A percentile compares a stretch with the other conserved stretches of the same genome.
Evolutionary conservation across 768 basidiomycete species (phyloP).

Genomic region (Hortiboletus flavorubellus): DNA sequence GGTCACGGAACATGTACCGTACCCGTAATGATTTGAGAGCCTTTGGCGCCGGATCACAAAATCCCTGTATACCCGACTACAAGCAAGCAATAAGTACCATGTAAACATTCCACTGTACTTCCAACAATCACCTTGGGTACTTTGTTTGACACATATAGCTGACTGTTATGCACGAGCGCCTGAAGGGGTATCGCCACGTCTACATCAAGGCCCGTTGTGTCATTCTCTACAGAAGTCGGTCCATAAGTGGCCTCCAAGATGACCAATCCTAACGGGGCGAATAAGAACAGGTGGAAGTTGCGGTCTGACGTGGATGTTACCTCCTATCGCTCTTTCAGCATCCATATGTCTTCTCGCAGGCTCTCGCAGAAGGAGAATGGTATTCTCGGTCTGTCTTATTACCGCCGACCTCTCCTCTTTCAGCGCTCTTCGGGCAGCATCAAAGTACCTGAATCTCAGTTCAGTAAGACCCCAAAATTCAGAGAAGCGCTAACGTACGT

Average conservation of each 20-base stretch:
- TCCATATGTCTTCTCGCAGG: constrained; percentile 61
- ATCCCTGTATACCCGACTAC: constrained; percentile 77
- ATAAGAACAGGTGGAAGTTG: constrained; percentile 13
- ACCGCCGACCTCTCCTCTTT: constrained; percentile 63
- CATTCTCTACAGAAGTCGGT: constrained; percentile 46
- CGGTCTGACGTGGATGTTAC: constrained; percentile 36
- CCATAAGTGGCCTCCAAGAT: constrained; percentile 76
- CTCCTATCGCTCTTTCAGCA: constrained; percentile 63
- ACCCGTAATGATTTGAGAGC: constrained; percentile 65
- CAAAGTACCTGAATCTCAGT: constrained; percentile 53
- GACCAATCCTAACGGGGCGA: constrained; percentile 55
- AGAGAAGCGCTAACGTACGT: constrained; percentile 38
- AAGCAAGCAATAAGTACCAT: constrained; percentile 5
- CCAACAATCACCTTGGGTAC: constrained; percentile 58
- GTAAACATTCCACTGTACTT: background rate
- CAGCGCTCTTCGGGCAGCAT: constrained; percentile 56
- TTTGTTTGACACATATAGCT: constrained; percentile 73
- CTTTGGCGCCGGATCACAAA: constrained; percentile 82
- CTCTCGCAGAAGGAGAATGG: constrained; percentile 60
- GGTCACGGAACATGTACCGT: constrained; percentile 73
- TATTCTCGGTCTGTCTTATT: constrained; percentile 61
- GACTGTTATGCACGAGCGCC: constrained; percentile 74
- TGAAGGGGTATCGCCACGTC: constrained; percentile 83
- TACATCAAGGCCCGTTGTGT: constrained; percentile 52
- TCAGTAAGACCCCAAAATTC: constrained; percentile 15